Evolutionary conservation across 352 stramenopile species (phyloP).

Genomic region (Globisporangium apiculatum): DNA sequence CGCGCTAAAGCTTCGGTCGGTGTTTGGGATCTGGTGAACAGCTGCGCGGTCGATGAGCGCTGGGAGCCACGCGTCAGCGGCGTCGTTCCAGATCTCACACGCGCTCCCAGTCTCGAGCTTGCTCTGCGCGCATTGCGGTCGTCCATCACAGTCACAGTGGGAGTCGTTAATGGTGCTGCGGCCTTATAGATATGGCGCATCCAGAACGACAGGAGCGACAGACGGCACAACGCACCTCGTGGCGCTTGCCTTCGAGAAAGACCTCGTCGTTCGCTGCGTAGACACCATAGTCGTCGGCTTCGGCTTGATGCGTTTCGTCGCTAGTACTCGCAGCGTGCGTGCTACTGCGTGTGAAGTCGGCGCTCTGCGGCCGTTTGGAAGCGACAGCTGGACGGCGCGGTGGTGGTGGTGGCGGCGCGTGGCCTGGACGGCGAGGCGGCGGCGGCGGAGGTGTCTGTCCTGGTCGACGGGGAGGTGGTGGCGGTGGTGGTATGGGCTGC

Average conservation of each 20-base stretch:
- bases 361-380: background rate
- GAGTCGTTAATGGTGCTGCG: background rate
- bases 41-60: conserved; percentile 59
- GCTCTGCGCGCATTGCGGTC: conserved; percentile 6
- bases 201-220: no score
- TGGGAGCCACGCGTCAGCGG: conserved; percentile 65
- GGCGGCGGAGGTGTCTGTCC: conserved; percentile 1
- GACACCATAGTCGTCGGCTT: conserved; percentile 62
- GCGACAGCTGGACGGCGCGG: conserved; percentile 9
- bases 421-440: conserved; percentile 11
- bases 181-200: no score
- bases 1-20: conserved; percentile 43
- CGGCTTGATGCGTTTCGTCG: conserved; percentile 20
- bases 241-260: conserved; percentile 75
- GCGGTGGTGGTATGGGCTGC: conserved; percentile 14
- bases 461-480: conserved; percentile 21
- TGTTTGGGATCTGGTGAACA: conserved; percentile 63
- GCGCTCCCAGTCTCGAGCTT: conserved; percentile 61
- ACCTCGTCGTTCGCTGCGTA: conserved; percentile 63
- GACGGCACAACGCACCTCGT: conserved; percentile 24
- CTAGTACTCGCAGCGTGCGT: conserved; percentile 9
- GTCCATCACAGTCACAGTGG: background rate
- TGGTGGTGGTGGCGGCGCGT: conserved; percentile 14
- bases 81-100: conserved; percentile 80
- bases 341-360: no score